A percentile compares a stretch with the other conserved stretches of the same genome.
Evolutionary conservation across 208 protist genomes (phyloP).

Genomic region (Leishmania gerbilli): DNA sequence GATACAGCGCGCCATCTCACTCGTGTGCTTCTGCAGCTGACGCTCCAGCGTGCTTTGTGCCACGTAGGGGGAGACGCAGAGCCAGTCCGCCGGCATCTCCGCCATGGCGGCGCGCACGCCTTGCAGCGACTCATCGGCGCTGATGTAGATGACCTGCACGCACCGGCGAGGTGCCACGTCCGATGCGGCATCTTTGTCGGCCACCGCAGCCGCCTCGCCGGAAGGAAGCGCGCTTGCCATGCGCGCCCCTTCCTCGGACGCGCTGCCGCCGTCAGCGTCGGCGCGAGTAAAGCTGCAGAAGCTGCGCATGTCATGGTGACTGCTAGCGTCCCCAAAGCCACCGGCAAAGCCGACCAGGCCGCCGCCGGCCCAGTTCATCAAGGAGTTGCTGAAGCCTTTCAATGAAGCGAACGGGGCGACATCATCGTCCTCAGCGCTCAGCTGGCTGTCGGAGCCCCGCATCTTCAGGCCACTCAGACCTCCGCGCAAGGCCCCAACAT

Average conservation of each 20-base stretch:
- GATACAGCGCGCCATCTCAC: conserved; percentile 12
- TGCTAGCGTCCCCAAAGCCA: conserved; percentile 5
- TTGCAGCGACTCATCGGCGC: conserved; percentile 43
- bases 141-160: conserved; percentile 70
- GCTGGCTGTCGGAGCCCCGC: background rate
- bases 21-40: conserved; percentile 17
- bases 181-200: background rate
- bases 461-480: background rate
- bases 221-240: conserved; percentile 15
- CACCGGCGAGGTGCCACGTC: conserved; percentile 1
- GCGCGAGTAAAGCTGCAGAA: conserved; percentile 11
- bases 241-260: conserved; percentile 9
- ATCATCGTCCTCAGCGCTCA: conserved; percentile 13
- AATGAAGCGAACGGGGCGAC: conserved; percentile 19
- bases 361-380: conserved; percentile 5
- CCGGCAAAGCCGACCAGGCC: conserved; percentile 1
- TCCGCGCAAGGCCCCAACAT: background rate
- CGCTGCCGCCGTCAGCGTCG: conserved; percentile 9
- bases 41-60: conserved; percentile 13
- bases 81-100: conserved; percentile 52
- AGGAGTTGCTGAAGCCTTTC: conserved; percentile 11
- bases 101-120: conserved; percentile 34
- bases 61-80: conserved; percentile 37
- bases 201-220: background rate
- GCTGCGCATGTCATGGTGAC: conserved; percentile 24